Evolutionary conservation across 73 alveolate species (phyloP).

Genomic region (Paramecium bursaria): DNA sequence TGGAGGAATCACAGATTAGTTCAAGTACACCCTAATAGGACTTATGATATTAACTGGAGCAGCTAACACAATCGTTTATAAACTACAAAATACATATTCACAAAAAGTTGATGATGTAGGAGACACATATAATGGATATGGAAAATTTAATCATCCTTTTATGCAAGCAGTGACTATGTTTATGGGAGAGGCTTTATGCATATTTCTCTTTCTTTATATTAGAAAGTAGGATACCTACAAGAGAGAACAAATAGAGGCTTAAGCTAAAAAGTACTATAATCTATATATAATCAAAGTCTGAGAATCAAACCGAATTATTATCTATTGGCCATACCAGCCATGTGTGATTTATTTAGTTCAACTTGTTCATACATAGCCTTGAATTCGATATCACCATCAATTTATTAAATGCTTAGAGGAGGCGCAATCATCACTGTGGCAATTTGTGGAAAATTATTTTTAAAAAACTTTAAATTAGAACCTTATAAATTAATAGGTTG

Average conservation of each 20-base stretch:
- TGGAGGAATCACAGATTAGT: too few species aligned
- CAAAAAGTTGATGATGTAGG: too few species aligned
- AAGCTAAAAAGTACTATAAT: constrained; percentile 49
- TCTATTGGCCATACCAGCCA: constrained; percentile 66
- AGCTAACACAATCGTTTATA: too few species aligned
- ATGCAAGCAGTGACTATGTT: constrained; percentile 73
- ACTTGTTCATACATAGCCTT: constrained; percentile 60
- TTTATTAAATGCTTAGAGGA: constrained; percentile 95
- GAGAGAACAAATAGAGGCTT: constrained; percentile 3
- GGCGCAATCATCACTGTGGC: constrained; percentile 88
- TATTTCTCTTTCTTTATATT: constrained; percentile 37
- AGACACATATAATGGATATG: too few species aligned
- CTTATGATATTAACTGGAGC: too few species aligned
- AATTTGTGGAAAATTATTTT: constrained; percentile 78
- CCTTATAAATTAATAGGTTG: constrained; percentile 86
- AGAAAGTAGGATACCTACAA: constrained; percentile 6
- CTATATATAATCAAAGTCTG: constrained; percentile 7
- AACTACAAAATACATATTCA: too few species aligned
- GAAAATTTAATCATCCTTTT: constrained; percentile 61
- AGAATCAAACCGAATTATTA: constrained; percentile 57
- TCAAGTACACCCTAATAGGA: too few species aligned
- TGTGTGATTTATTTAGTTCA: constrained; percentile 65
- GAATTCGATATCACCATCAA: constrained; percentile 71
- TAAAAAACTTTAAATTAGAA: constrained; percentile 81
- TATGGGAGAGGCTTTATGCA: constrained; percentile 64